Evolutionary conservation across 352 stramenopile species (phyloP).

Genomic region (Thraustotheca clavata): DNA sequence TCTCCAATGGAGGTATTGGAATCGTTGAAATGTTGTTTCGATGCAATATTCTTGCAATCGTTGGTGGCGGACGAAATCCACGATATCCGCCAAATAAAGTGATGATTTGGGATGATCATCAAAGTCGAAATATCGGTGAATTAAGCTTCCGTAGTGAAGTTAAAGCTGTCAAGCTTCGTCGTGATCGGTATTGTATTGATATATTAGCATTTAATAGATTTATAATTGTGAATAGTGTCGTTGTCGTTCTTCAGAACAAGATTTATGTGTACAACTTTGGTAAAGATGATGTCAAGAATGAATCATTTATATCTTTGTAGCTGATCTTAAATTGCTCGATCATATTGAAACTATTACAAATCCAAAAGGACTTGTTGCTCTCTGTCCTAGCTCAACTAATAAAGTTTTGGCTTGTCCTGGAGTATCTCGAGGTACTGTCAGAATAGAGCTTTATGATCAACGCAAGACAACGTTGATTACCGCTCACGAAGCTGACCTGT

Average conservation of each 20-base stretch:
- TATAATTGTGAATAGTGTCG: slow-evolving; percentile 21
- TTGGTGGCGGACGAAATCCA: slow-evolving; percentile 87
- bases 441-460: slow-evolving; percentile 96
- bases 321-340: slow-evolving; percentile 94
- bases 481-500: slow-evolving; percentile 92
- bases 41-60: slow-evolving; percentile 96
- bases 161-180: slow-evolving; percentile 91
- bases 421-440: slow-evolving; percentile 83
- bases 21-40: slow-evolving; percentile 99
- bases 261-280: slow-evolving; percentile 98
- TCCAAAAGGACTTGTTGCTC: slow-evolving; percentile 89
- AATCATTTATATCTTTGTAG: slow-evolving; percentile 28
- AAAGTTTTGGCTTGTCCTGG: slow-evolving; percentile 95
- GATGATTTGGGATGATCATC: slow-evolving; percentile 99
- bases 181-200: slow-evolving; percentile 75
- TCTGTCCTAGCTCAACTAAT: slow-evolving; percentile 89
- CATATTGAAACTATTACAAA: slow-evolving; percentile 99
- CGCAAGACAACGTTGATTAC: slow-evolving; percentile 93
- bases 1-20: slow-evolving; percentile 93
- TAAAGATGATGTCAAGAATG: slow-evolving; percentile 23
- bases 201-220: too few species aligned
- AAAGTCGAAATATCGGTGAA: slow-evolving; percentile 96
- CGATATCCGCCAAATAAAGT: slow-evolving; percentile 97
- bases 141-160: slow-evolving; percentile 97
- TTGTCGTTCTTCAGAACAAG: slow-evolving; percentile 95